Evolutionary conservation across 768 basidiomycete genomes (phyloP).

Genomic region (Dacryopinax primogenitus): DNA sequence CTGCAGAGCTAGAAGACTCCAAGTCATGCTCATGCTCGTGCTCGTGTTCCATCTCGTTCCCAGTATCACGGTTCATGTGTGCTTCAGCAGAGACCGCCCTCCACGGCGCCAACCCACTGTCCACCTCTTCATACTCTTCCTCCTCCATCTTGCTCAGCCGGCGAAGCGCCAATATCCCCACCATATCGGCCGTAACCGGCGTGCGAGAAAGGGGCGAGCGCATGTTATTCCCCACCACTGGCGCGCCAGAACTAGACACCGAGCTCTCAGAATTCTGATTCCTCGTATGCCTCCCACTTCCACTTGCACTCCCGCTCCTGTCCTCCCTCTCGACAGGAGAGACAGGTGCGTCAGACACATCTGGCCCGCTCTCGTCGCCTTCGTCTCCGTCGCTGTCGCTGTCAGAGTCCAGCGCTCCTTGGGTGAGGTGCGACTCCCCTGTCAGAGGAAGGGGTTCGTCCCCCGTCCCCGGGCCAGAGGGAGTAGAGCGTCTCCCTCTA

Average conservation of each 20-base stretch:
- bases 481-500: neutral
- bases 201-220: neutral
- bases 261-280: slow-evolving; percentile 4
- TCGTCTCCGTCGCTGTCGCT: slow-evolving; percentile 2
- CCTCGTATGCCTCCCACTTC: neutral
- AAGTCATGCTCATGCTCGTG: too few species aligned
- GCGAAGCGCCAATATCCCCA: neutral
- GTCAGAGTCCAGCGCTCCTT: slow-evolving; percentile 3
- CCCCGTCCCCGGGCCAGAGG: too few species aligned
- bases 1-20: neutral
- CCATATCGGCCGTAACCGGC: neutral
- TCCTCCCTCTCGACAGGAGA: neutral
- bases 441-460: too few species aligned
- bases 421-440: neutral
- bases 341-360: neutral
- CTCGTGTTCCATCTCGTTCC: too few species aligned
- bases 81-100: neutral
- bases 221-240: neutral
- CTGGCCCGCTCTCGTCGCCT: neutral
- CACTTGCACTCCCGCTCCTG: neutral
- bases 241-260: neutral
- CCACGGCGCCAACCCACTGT: neutral
- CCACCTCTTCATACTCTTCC: neutral
- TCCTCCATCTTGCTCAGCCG: slow-evolving; percentile 4
- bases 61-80: neutral